Percentiles rank a stretch among this genome's conserved stretches.
Evolutionary conservation across 768 basidiomycete species (phyloP).

Genomic region (Butyriboletus loyo): DNA sequence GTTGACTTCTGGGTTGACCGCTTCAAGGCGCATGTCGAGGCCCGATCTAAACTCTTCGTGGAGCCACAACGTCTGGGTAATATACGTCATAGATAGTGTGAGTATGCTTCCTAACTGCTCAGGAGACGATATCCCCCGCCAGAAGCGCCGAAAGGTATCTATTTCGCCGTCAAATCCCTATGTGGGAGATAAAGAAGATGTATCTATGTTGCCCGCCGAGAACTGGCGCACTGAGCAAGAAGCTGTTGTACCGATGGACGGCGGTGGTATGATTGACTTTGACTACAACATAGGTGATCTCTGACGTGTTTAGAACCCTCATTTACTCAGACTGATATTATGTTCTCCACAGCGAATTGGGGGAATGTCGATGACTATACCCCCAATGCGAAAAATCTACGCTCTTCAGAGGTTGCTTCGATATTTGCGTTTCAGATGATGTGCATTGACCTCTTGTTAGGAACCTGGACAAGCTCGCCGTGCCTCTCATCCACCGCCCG

Average conservation of each 20-base stretch:
- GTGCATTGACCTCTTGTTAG: conserved; percentile 37
- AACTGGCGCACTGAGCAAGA: conserved; percentile 16
- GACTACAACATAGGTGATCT: conserved; percentile 24
- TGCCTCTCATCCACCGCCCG: conserved; percentile 55
- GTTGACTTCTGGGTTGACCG: conserved; percentile 73
- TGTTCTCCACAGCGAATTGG: conserved; percentile 23
- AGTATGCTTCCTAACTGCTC: conserved; percentile 3
- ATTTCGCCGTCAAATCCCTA: not conserved
- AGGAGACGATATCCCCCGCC: conserved; percentile 39
- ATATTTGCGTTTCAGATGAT: not conserved
- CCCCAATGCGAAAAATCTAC: conserved; percentile 26
- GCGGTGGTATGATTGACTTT: conserved; percentile 19
- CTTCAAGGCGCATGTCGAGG: conserved; percentile 67
- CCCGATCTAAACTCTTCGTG: conserved; percentile 40
- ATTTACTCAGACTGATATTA: conserved; percentile 2
- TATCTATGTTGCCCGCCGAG: not conserved
- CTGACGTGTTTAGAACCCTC: conserved; percentile 1
- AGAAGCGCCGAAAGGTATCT: conserved; percentile 47
- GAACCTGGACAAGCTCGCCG: conserved; percentile 85
- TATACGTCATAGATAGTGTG: not conserved
- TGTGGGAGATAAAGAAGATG: not conserved
- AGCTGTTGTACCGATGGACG: conserved; percentile 2
- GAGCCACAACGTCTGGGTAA: conserved; percentile 13
- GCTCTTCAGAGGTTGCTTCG: conserved; percentile 62
- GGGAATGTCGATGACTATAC: conserved; percentile 14